A percentile compares a stretch with the other conserved stretches of the same genome.
phyloP scores from a whole-genome alignment of 495 filamentous ascomycete genomes.

The Cetradonia linearis region DNA sequence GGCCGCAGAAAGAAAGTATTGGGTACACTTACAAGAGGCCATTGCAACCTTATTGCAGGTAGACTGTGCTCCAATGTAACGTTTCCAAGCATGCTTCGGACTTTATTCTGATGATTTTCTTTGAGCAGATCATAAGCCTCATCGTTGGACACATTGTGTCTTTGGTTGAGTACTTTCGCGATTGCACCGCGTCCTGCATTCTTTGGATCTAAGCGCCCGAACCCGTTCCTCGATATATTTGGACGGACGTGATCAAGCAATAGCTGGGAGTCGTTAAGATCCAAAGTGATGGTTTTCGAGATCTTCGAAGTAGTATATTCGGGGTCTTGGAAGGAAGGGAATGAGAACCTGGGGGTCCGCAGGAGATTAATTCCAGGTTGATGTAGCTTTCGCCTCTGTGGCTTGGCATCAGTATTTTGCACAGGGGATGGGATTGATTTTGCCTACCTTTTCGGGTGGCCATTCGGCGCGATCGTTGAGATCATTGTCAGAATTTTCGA shows the following conservation, averaged over 20 bases:
- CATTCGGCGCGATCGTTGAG: background rate
- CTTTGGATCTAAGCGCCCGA: slow-evolving; percentile 24
- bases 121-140: slow-evolving; percentile 91
- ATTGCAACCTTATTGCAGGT: slow-evolving; percentile 80
- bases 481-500: slow-evolving; percentile 9
- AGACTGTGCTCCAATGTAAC: slow-evolving; percentile 81
- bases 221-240: slow-evolving; percentile 36
- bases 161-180: slow-evolving; percentile 46
- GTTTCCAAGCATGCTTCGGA: slow-evolving; percentile 80
- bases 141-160: slow-evolving; percentile 95
- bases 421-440: background rate
- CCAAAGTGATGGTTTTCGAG: slow-evolving; percentile 67
- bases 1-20: background rate
- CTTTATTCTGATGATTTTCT: slow-evolving; percentile 90
- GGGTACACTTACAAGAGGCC: slow-evolving; percentile 56
- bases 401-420: slow-evolving; percentile 22
- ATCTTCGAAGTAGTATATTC: slow-evolving; percentile 52
- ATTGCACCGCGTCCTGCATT: slow-evolving; percentile 10
- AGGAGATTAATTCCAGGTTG: slow-evolving; percentile 34
- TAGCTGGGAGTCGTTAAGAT: slow-evolving; percentile 81
- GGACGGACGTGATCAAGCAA: slow-evolving; percentile 58
- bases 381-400: slow-evolving; percentile 43
- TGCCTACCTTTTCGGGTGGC: slow-evolving; percentile 10
- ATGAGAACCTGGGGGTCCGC: slow-evolving; percentile 36
- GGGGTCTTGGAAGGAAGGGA: slow-evolving; percentile 51